Conservation (phyloP, 148 eudicot species). For the Silene latifolia region DNA sequence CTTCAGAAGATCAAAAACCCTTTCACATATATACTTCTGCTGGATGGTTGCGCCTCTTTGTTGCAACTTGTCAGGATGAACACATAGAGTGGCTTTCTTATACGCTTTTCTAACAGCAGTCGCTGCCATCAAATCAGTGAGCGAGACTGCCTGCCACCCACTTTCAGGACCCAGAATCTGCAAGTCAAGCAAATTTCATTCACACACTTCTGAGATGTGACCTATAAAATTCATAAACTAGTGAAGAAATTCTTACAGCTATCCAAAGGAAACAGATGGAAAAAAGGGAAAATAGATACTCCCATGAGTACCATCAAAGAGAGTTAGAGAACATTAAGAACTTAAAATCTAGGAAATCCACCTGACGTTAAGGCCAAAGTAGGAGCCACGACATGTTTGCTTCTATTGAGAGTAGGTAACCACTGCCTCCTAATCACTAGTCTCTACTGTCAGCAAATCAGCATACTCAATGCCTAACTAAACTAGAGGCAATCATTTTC, state of each 20-base stretch:
- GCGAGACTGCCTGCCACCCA: slow-evolving; percentile 86
- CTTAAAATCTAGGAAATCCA: neutral
- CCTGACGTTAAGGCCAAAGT: neutral
- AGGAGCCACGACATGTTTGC: neutral
- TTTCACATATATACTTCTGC: slow-evolving; percentile 93
- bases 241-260: neutral
- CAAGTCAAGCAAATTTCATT: slow-evolving; percentile 20
- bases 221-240: neutral
- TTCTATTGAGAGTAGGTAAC: neutral
- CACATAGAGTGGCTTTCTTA: slow-evolving; percentile 85
- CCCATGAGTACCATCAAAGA: neutral
- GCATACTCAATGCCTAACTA: neutral
- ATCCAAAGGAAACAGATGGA: slow-evolving; percentile 3
- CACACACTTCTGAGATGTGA: neutral
- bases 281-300: neutral
- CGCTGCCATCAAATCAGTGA: slow-evolving; percentile 71
- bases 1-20: slow-evolving; percentile 95
- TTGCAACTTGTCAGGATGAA: slow-evolving; percentile 97
- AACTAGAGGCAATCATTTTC: neutral
- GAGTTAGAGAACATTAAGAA: neutral
- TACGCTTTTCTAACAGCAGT: slow-evolving; percentile 92
- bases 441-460: no score
- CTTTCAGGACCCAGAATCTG: slow-evolving; percentile 87
- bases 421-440: neutral
- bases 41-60: slow-evolving; percentile 91